Evolutionary conservation across 2,329 filamentous ascomycete genomes (phyloP).

Genomic region (Aspergillus quadrilineatus): DNA sequence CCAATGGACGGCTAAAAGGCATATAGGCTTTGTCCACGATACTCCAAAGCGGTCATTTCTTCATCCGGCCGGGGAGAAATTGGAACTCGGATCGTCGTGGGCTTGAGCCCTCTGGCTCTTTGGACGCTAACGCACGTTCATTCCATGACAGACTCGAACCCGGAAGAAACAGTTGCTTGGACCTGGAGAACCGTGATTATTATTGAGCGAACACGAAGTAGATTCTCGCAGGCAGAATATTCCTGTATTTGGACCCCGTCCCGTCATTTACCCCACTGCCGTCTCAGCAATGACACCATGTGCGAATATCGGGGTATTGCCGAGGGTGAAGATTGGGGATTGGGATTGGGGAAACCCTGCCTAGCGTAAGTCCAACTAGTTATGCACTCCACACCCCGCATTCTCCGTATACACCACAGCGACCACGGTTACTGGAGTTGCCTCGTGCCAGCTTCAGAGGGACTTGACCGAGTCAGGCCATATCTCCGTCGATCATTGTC

Average conservation of each 20-base stretch:
- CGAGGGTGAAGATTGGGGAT: not conserved
- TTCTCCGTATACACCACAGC: not conserved
- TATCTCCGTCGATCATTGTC: not conserved
- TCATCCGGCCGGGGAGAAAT: not conserved
- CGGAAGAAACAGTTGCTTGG: not conserved
- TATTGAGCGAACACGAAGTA: not conserved
- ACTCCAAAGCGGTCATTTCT: not conserved
- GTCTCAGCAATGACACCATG: not conserved
- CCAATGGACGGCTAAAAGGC: not conserved
- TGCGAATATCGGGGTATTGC: not conserved
- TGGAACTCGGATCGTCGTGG: not conserved
- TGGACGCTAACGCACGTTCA: not conserved
- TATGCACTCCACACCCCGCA: slow-evolving; percentile 1
- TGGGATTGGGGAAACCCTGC: not conserved
- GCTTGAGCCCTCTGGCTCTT: not conserved
- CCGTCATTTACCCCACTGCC: not conserved
- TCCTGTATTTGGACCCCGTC: not conserved
- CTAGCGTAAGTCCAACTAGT: not conserved
- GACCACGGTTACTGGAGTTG: not conserved
- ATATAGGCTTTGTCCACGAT: not conserved
- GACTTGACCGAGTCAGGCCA: not conserved
- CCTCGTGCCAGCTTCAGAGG: not conserved
- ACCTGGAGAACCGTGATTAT: not conserved
- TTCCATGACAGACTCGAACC: not conserved
- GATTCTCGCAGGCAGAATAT: not conserved